These are phyloP conservation scores for Ascochyta rabiei DNA, from an alignment of 2,329 filamentous ascomycete genomes.

Conservation along the genomic window DNA sequence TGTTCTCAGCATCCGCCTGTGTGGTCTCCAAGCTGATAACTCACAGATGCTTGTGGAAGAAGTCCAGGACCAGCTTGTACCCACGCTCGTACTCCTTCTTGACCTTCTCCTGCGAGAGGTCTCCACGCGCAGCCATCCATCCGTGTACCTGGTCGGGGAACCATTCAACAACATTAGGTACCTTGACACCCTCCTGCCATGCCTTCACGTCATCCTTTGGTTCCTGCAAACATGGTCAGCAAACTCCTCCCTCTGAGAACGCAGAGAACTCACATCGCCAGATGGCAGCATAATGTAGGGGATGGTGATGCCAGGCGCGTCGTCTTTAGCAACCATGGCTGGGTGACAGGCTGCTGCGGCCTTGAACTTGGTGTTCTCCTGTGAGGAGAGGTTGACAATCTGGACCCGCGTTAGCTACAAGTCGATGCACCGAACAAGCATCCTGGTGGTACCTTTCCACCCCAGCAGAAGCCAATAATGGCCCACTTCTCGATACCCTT, in stretches of 20 bases:
- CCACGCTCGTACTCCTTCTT: conserved; percentile 58
- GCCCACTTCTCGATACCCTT: conserved; percentile 62
- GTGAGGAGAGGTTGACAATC: conserved; percentile 62
- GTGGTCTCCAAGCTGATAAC: conserved; percentile 20
- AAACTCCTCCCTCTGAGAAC: neutral
- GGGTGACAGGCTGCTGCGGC: conserved; percentile 63
- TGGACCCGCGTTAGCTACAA: conserved; percentile 35
- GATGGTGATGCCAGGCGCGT: conserved; percentile 62
- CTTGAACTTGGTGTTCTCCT: conserved; percentile 61
- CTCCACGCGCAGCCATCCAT: conserved; percentile 53
- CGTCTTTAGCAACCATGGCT: conserved; percentile 65
- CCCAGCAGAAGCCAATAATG: conserved; percentile 67
- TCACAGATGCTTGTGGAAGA: conserved; percentile 61
- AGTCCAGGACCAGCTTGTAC: conserved; percentile 57
- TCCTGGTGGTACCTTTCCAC: conserved; percentile 49
- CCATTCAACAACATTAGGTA: conserved; percentile 55
- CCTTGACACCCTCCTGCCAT: conserved; percentile 57
- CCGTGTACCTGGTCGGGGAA: conserved; percentile 56
- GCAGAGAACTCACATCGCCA: conserved; percentile 49
- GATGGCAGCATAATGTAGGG: conserved; percentile 64
- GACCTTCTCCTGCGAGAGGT: conserved; percentile 56
- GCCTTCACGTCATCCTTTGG: conserved; percentile 57
- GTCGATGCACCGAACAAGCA: neutral
- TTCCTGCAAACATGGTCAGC: conserved; percentile 47
- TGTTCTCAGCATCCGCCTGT: conserved; percentile 19